phyloP scores from a whole-genome alignment of 331 rosid species.

The Quercus phellos region DNA sequence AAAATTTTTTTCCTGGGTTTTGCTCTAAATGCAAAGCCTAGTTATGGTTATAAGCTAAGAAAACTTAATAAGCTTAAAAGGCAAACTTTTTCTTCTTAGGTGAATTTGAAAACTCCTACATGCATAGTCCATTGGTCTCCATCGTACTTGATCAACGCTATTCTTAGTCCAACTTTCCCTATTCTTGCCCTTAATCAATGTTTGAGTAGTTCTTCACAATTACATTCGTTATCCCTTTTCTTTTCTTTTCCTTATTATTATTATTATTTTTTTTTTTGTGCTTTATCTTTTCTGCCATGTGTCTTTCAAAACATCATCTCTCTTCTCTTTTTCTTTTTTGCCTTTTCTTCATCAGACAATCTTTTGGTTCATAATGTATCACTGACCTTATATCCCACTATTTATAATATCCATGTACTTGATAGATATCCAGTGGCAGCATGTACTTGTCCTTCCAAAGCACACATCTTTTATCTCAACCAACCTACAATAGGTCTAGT shows the following conservation, averaged over 20 bases:
- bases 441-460: no score
- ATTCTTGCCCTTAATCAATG: neutral
- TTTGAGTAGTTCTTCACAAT: no score
- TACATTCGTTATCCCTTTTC: no score
- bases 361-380: neutral
- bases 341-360: neutral
- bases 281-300: neutral
- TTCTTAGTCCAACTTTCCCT: neutral
- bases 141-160: neutral
- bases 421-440: no score
- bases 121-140: neutral
- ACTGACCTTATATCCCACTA: no score
- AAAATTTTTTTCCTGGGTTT: neutral
- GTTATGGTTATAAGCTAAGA: neutral
- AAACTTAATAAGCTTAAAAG: neutral
- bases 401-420: no score
- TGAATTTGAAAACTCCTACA: neutral
- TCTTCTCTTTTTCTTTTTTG: neutral
- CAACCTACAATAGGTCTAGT: neutral
- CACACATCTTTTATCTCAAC: neutral
- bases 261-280: no score
- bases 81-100: neutral
- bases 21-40: neutral
- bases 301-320: constrained; percentile 2
- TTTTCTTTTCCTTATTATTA: no score